A percentile compares a stretch with the other conserved stretches of the same genome.
Evolutionary conservation across 78 protist genomes (phyloP).

Genomic region (Cyanophora paradoxa): DNA sequence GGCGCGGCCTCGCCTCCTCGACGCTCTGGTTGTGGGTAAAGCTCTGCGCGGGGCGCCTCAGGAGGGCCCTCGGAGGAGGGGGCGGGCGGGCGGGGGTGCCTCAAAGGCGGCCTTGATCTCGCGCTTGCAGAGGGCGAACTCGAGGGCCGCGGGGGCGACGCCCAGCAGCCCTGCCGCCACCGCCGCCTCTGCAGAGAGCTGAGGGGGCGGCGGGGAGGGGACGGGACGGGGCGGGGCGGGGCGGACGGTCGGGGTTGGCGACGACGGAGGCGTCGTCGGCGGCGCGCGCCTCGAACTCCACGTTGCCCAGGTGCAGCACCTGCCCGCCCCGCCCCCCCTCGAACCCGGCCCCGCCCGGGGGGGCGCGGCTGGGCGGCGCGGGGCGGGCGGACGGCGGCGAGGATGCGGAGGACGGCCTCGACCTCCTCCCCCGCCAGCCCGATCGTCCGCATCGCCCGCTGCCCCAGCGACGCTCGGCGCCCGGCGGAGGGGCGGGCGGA

Average conservation of each 20-base stretch:
- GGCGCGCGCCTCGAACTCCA: constrained; percentile 34
- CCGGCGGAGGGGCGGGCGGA: too few species aligned
- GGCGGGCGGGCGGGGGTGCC: too few species aligned
- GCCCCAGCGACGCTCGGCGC: too few species aligned
- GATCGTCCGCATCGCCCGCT: background rate
- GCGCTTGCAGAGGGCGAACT: constrained; percentile 19
- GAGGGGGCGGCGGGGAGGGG: background rate
- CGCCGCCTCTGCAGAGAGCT: too few species aligned
- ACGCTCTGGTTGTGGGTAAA: too few species aligned
- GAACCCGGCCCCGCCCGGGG: too few species aligned
- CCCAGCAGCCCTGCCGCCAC: background rate
- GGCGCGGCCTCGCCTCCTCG: too few species aligned
- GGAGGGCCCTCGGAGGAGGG: too few species aligned
- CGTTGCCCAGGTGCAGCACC: constrained; percentile 74
- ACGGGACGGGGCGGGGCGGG: background rate
- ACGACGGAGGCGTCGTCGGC: constrained; percentile 5
- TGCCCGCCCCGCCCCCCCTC: constrained; percentile 48
- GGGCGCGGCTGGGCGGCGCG: too few species aligned
- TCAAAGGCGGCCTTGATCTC: constrained; percentile 18
- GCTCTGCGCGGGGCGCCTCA: too few species aligned
- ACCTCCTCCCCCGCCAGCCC: background rate
- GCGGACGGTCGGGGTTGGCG: background rate
- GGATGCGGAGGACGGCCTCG: background rate
- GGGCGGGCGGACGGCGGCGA: too few species aligned
- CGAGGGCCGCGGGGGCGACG: background rate